phyloP scores from a whole-genome alignment of 345 rosid genomes.

The Salix brachista region DNA sequence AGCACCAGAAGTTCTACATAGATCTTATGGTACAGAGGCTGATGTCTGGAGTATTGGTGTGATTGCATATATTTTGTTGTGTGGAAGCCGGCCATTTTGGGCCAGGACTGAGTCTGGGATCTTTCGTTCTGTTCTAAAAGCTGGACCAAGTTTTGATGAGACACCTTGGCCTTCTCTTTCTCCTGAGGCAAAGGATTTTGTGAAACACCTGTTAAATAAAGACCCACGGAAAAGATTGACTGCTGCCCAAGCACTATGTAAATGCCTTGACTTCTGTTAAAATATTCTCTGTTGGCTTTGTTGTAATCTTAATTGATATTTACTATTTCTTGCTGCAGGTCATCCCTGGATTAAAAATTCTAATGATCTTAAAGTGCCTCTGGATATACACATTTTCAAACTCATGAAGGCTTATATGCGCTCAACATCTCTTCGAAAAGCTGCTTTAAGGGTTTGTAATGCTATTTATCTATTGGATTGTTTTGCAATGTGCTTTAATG shows the following conservation, averaged over 20 bases:
- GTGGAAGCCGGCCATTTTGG: conserved; percentile 99
- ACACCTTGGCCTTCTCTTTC: conserved; percentile 93
- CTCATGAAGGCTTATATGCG: conserved; percentile 78
- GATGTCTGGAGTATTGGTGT: conserved; percentile 99
- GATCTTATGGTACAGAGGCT: conserved; percentile 95
- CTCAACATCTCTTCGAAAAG: conserved; percentile 82
- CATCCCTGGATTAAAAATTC: conserved; percentile 82
- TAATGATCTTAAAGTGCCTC: conserved; percentile 53
- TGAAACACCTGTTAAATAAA: conserved; percentile 67
- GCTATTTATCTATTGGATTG: not conserved
- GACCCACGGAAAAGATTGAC: conserved; percentile 91
- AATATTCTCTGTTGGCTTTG: not conserved
- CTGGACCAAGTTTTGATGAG: conserved; percentile 85
- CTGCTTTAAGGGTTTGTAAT: conserved; percentile 77
- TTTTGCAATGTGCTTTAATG: not conserved
- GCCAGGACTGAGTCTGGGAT: conserved; percentile 98
- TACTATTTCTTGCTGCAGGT: conserved; percentile 40
- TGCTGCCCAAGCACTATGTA: conserved; percentile 91
- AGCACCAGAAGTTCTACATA: conserved; percentile 97
- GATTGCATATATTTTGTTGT: conserved; percentile 86
- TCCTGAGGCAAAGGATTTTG: conserved; percentile 83
- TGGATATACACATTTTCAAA: conserved; percentile 70
- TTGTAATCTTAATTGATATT: not conserved
- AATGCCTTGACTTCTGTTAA: conserved; percentile 21
- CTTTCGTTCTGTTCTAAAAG: conserved; percentile 82